These are phyloP conservation scores for Penicillium goetzii DNA, from an alignment of 495 filamentous ascomycete species.

Conservation along the genomic window DNA sequence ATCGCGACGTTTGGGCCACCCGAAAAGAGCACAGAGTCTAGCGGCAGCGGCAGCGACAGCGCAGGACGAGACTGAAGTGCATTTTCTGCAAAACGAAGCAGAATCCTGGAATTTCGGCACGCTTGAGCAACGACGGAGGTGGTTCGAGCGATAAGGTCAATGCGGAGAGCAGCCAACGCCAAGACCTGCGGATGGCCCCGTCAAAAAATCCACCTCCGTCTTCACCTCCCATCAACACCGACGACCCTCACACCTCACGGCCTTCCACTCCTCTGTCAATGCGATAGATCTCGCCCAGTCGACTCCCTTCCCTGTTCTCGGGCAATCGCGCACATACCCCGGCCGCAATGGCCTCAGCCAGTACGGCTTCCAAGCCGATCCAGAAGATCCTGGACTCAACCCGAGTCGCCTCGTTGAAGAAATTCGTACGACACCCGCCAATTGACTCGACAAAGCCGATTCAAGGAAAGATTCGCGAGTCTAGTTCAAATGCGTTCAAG, in stretches of 20 bases:
- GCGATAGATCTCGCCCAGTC: constrained; percentile 15
- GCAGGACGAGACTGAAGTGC: neutral
- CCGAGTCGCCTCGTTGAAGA: constrained; percentile 45
- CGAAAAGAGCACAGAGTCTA: constrained; percentile 9
- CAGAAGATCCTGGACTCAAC: constrained; percentile 52
- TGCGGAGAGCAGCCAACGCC: constrained; percentile 37
- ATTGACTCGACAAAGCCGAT: constrained; percentile 44
- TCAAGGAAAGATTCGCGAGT: constrained; percentile 43
- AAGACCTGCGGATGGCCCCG: constrained; percentile 31
- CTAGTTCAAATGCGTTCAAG: constrained; percentile 49
- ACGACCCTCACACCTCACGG: constrained; percentile 7
- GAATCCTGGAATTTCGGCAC: neutral
- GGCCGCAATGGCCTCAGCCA: constrained; percentile 50
- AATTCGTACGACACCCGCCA: constrained; percentile 45
- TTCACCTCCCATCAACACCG: constrained; percentile 25
- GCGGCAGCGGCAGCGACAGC: constrained; percentile 1
- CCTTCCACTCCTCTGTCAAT: constrained; percentile 14
- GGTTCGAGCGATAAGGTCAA: constrained; percentile 25
- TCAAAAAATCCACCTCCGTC: constrained; percentile 42
- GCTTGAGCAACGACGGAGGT: constrained; percentile 16
- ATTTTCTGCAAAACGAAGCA: constrained; percentile 15
- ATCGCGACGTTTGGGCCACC: constrained; percentile 9
- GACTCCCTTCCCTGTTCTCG: neutral
- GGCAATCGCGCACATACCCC: constrained; percentile 19
- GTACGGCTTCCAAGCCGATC: constrained; percentile 33